Base-by-base conservation (phyloP, 2,329 filamentous ascomycete genomes). In the Tolypocladium sp. region DNA sequence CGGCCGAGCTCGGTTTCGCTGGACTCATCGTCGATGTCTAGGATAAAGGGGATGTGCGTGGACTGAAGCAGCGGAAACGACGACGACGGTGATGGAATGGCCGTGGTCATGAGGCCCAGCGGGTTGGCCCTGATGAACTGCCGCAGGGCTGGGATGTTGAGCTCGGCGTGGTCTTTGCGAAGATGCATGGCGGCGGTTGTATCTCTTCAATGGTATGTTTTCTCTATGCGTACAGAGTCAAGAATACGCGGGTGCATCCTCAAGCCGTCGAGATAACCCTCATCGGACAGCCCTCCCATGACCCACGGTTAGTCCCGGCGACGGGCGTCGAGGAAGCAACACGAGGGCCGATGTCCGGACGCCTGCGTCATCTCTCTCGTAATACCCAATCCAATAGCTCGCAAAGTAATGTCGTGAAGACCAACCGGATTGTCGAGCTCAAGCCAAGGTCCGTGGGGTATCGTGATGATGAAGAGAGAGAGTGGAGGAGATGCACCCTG, bases 71-170 rank as follows among this genome's bases (percentile, higher is more conserved):
- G 73, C 0, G 79, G 77, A 63, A 78, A 73, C 0, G 66, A 68
- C 17, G 71, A 73, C 0, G 66, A 68, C 20, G 71, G 46, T 0
- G 81, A 86, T 0, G 71, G 65, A 49, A 89, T 82, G 4, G 82
- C 82, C 0, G 86, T 88, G 9, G 83, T 88, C 8, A 89, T 66
- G 15, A 87, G 74, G 1, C 86, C 86, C 0, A 89, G 74, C 0
- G 85, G 82, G 64, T 86, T 82, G 15, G 81, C 76, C 22, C 75
- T 75, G 64, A 89, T 83, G 56, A 88, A 75, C 56, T 79, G 70
- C 35, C 79, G 79, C 25, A 89, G 76, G 3, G 72, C 70, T 0
- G 73, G 70, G 58, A 83, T 72, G 59, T 75, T 69, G 10, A 71
- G 63, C 62, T 88, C 85, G 12, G 77, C 79, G 69, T 86, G 82